These are phyloP conservation scores for Pythium monospermum DNA, from an alignment of 352 stramenopile genomes.

Conservation along the genomic window DNA sequence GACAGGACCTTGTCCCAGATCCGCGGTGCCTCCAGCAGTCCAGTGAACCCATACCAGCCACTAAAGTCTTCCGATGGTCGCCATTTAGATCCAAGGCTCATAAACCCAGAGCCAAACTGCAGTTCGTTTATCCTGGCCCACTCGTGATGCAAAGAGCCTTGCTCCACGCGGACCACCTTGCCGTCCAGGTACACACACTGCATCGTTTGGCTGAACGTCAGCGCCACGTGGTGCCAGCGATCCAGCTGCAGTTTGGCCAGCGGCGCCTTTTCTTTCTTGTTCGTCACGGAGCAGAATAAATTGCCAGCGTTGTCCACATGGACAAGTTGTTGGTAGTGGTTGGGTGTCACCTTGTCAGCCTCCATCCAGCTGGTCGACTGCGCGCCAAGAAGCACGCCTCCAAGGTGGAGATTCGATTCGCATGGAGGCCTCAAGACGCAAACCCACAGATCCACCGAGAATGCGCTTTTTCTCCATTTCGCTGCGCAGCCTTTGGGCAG, in stretches of 20 bases:
- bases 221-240: constrained; percentile 67
- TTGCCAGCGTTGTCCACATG: constrained; percentile 29
- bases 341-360: constrained; percentile 10
- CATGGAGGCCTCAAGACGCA: constrained; percentile 13
- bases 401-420: constrained; percentile 2
- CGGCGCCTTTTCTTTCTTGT: constrained; percentile 14
- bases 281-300: constrained; percentile 39
- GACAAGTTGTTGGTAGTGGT: constrained; percentile 45
- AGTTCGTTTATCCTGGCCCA: constrained; percentile 39
- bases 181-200: constrained; percentile 50
- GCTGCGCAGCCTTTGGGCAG: constrained; percentile 2
- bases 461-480: constrained; percentile 14
- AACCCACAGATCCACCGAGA: constrained; percentile 44
- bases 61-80: not conserved
- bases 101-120: constrained; percentile 55
- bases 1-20: constrained; percentile 22
- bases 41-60: constrained; percentile 27
- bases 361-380: constrained; percentile 27
- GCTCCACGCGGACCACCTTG: constrained; percentile 26
- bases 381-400: constrained; percentile 33
- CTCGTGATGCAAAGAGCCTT: constrained; percentile 30
- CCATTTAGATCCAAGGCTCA: constrained; percentile 25
- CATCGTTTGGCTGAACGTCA: constrained; percentile 35
- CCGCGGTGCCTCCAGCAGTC: constrained; percentile 26
- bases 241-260: constrained; percentile 3